Base-by-base conservation (phyloP, 2,329 filamentous ascomycete genomes). In the Tolypocladium endophyticum region DNA sequence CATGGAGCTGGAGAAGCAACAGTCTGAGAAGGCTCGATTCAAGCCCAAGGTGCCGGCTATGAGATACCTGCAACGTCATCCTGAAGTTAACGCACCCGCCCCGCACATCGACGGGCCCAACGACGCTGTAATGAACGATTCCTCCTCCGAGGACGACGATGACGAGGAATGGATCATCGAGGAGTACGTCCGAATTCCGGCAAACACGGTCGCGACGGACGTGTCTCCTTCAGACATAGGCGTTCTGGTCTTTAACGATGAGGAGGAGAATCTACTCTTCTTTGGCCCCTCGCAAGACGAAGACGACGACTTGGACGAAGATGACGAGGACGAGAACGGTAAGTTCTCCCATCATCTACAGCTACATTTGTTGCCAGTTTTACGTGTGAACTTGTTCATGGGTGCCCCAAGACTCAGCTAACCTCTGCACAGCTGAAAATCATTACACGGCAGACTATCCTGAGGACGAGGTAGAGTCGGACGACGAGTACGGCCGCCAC, bases 401-500 rank as follows among this genome's bases (percentile, higher is more conserved):
- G 2, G 20, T 20, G 30, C 47, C 7, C 35, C 8, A 53, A 53
- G 20, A 5, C 30, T 3, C 2, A 57, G 59, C 59, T 59, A 54
- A 63, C 62, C 36, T 43, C 14, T 53, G 28, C 12, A 20, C 61
- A 86, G 87, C 89, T 41, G 89, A 92, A 69, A 87, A 90, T 67
- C 86, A 90, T 72, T 91, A 92, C 68, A 85, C 86, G 4, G 87
- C 88, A 58, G 89, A 92, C 70, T 92, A 92, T 65, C 89, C 89
- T 0, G 89, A 92, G 62, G 88, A 92, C 58, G 89, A 92, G 69
- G 80, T 91, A 18, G 86, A 84, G 53, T 87, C 84, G 20, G 88
- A 91, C 65, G 74, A 77, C 58, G 76, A 77, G 60, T 76, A 79
- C 62, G 81, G 78, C 52, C 75, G 77, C 12, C 79, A 83, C 59